Conservation (phyloP, 305 asterid genomes). For the Fraxinus paxiana region DNA sequence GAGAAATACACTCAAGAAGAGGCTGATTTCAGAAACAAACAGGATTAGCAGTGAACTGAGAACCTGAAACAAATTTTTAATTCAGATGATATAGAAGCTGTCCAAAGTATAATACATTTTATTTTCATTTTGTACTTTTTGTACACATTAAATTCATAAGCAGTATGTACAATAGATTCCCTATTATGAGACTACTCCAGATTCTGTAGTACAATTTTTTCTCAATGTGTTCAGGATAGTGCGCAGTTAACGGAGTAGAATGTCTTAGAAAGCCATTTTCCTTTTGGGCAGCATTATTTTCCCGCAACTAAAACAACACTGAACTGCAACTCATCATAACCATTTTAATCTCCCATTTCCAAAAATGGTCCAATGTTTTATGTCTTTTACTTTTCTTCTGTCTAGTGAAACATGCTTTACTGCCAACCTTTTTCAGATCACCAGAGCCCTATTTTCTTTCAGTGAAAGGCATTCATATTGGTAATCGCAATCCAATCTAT, state of each 20-base stretch:
- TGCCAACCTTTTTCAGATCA: slow-evolving; percentile 1
- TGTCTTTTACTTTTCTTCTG: background rate
- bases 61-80: background rate
- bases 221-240: background rate
- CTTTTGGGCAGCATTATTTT: background rate
- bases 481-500: background rate
- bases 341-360: background rate
- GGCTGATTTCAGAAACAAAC: background rate
- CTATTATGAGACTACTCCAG: background rate
- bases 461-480: background rate
- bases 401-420: background rate
- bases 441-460: background rate
- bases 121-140: background rate
- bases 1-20: slow-evolving; percentile 5
- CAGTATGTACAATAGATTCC: background rate
- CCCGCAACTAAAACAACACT: background rate
- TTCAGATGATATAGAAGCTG: background rate
- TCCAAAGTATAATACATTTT: background rate
- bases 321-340: background rate
- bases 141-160: background rate
- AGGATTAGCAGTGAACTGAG: background rate
- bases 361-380: background rate
- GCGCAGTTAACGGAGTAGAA: background rate
- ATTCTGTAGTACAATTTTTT: background rate
- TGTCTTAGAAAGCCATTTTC: background rate